phyloP scores from a whole-genome alignment of 768 basidiomycete genomes.

The Pleurotus pulmonarius region DNA sequence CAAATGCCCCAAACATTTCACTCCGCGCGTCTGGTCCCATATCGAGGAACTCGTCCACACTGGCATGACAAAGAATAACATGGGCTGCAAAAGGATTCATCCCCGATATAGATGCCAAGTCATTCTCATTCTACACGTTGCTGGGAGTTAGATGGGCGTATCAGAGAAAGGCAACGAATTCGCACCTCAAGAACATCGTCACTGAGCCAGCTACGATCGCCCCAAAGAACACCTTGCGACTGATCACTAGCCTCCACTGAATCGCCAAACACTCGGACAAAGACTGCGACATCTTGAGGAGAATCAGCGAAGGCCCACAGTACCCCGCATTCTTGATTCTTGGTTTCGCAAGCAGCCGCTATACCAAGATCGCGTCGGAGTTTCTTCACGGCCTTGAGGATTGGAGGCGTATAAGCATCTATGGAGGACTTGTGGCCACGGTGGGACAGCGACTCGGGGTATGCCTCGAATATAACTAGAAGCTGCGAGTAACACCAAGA shows the following conservation, averaged over 20 bases:
- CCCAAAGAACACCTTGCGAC: slow-evolving; percentile 50
- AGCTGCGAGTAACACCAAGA: slow-evolving; percentile 63
- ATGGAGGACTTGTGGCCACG: slow-evolving; percentile 12
- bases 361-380: slow-evolving; percentile 62
- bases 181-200: slow-evolving; percentile 47
- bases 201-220: slow-evolving; percentile 58
- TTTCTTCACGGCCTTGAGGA: slow-evolving; percentile 67
- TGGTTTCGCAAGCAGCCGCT: slow-evolving; percentile 54
- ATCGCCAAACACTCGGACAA: slow-evolving; percentile 57
- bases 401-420: slow-evolving; percentile 60
- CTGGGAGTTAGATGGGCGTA: neutral
- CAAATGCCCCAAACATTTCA: slow-evolving; percentile 36
- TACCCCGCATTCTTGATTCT: slow-evolving; percentile 38
- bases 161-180: slow-evolving; percentile 2
- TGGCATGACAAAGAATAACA: slow-evolving; percentile 53
- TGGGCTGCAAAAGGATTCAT: slow-evolving; percentile 72
- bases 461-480: slow-evolving; percentile 66
- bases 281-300: slow-evolving; percentile 53
- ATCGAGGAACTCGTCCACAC: slow-evolving; percentile 53
- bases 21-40: slow-evolving; percentile 44
- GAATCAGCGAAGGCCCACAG: slow-evolving; percentile 61
- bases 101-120: slow-evolving; percentile 50
- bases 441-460: slow-evolving; percentile 42
- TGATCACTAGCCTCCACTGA: slow-evolving; percentile 42
- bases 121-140: slow-evolving; percentile 45